Base-by-base conservation (phyloP, 192 early-diverging fungal genomes). In the Coemansia sp. region DNA sequence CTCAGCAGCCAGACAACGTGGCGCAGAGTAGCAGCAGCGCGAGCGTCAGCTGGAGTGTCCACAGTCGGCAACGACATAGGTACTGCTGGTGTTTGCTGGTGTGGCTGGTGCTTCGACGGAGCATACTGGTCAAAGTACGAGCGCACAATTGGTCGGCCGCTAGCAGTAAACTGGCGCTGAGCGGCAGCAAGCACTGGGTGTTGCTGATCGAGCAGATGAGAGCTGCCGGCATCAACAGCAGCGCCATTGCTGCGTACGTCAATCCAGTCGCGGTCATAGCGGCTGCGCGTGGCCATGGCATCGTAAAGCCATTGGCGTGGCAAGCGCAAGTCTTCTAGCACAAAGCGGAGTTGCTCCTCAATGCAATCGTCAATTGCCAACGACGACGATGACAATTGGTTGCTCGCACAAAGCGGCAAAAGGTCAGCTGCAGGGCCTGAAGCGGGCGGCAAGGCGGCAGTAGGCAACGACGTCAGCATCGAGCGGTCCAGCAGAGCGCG, bases 241-340 rank as follows among this genome's bases (percentile, higher is more conserved):
- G 22, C 37, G 60, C 60, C 46, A 18, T 34, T 17, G 34, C 53
- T 39, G 60, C 44, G 21, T 9, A 53, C 12, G 41, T 59, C 66
- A 11, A 38, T 27, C 54, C 64, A 69, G 46, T 84, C 72, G 22
- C 80, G 72, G 12, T 70, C 63, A 39, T 87, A 87, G 43, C 76
- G 78, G 41, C 83, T 78, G 33, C 79, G 68, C 10, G 74, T 76
- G 0, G 83, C 84, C 42, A 70, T 67, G 0, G 66, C 62, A 0
- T 65, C 61, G 12, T 60, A 60, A 3, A 78, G 60, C 90, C 91
- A 93, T 15, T 67, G 58, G 15, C 67, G 38, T 0, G 90, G 90
- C 12, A 96, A 58, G 27, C 67, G 60, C 42, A 94, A 78, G 4
- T 67, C 58, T 5, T 86, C 62, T 8, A 81, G 58, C 35, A 92